These are phyloP conservation scores for Lecanicillium sp. DNA, from an alignment of 2,329 filamentous ascomycete species.

Conservation along the genomic window DNA sequence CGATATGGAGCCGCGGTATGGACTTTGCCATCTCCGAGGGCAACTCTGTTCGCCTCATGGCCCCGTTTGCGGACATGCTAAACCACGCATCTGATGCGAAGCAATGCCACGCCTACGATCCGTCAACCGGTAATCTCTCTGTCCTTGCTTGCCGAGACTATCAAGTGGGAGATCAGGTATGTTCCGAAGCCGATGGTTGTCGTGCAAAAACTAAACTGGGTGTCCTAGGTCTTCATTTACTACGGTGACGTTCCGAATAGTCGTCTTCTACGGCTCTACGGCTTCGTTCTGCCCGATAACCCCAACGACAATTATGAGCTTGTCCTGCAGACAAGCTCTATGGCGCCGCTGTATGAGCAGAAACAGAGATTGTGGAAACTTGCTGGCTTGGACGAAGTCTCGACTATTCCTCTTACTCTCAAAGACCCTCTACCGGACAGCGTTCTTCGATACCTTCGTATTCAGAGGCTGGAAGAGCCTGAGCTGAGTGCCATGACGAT, in stretches of 20 bases:
- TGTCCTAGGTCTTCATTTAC: slow-evolving; percentile 26
- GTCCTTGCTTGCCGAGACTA: slow-evolving; percentile 21
- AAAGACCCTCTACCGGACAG: slow-evolving; percentile 27
- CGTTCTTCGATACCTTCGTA: slow-evolving; percentile 30
- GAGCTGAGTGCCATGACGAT: slow-evolving; percentile 22
- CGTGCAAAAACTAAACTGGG: slow-evolving; percentile 1
- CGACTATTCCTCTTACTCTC: slow-evolving; percentile 28
- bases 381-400: slow-evolving; percentile 26
- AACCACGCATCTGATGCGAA: slow-evolving; percentile 29
- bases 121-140: slow-evolving; percentile 26
- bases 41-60: slow-evolving; percentile 16
- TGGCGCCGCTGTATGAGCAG: slow-evolving; percentile 27
- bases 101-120: slow-evolving; percentile 31
- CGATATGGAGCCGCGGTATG: slow-evolving; percentile 26
- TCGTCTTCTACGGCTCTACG: slow-evolving; percentile 32
- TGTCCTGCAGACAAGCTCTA: slow-evolving; percentile 28
- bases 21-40: slow-evolving; percentile 21
- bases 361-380: slow-evolving; percentile 30
- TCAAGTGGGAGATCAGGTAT: slow-evolving; percentile 29
- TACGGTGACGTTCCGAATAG: slow-evolving; percentile 29
- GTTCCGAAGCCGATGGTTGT: slow-evolving; percentile 15
- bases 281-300: slow-evolving; percentile 30
- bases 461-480: slow-evolving; percentile 27
- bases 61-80: slow-evolving; percentile 32
- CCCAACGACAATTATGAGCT: slow-evolving; percentile 32